A percentile compares a stretch with the other conserved stretches of the same genome.
These are phyloP conservation scores for Suillus brevipes DNA, from an alignment of 768 basidiomycete genomes.

Conservation along the genomic window DNA sequence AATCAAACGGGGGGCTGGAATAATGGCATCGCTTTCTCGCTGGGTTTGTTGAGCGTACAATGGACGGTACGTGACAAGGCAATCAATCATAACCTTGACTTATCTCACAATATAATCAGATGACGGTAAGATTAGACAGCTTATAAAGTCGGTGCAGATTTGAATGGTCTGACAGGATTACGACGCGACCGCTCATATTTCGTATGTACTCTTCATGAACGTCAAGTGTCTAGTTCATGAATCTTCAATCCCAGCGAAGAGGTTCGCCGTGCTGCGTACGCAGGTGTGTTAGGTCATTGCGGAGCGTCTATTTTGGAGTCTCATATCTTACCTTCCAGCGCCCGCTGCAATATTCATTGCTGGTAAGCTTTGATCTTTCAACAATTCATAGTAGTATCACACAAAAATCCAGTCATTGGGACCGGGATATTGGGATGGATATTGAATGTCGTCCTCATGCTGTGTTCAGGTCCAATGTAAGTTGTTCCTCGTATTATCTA, in stretches of 20 bases:
- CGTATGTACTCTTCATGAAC: constrained; percentile 44
- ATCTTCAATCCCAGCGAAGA: constrained; percentile 54
- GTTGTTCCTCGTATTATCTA: constrained; percentile 24
- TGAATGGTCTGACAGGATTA: constrained; percentile 53
- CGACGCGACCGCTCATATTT: constrained; percentile 80
- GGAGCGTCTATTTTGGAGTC: constrained; percentile 10
- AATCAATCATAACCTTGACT: neutral
- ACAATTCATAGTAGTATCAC: constrained; percentile 1
- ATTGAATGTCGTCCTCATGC: constrained; percentile 82
- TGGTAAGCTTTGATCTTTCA: constrained; percentile 21
- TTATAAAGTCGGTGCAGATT: neutral
- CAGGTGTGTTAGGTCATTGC: constrained; percentile 46
- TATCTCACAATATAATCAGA: constrained; percentile 33
- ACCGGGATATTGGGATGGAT: constrained; percentile 83
- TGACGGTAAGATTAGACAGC: constrained; percentile 46
- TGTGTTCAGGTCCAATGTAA: constrained; percentile 78
- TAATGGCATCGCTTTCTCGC: constrained; percentile 77
- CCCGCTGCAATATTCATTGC: constrained; percentile 65
- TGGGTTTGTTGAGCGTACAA: constrained; percentile 84
- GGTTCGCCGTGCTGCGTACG: constrained; percentile 77
- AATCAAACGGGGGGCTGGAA: constrained; percentile 84
- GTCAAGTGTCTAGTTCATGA: neutral
- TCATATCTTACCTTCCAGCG: constrained; percentile 27
- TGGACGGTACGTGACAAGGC: constrained; percentile 63
- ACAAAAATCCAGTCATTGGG: constrained; percentile 52